These are phyloP conservation scores for Pestalotiopsis sp. DNA, from an alignment of 2,329 filamentous ascomycete species.

Conservation along the genomic window DNA sequence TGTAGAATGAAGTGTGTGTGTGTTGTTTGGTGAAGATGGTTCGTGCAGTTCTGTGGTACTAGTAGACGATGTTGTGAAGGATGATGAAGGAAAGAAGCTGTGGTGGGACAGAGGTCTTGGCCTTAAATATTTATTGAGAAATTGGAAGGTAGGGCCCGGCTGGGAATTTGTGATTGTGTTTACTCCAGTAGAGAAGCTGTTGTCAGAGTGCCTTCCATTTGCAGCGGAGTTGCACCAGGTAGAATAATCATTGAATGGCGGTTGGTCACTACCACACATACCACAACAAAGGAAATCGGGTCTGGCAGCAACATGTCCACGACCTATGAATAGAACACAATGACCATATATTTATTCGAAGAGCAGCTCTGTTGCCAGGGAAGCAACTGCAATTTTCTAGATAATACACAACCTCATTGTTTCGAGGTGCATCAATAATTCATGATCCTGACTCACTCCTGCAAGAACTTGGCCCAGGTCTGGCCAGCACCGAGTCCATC, in stretches of 20 bases:
- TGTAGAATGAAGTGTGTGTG: neutral
- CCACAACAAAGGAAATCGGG: neutral
- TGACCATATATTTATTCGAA: neutral
- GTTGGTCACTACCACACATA: neutral
- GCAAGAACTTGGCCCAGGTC: too few species aligned
- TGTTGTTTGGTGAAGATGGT: neutral
- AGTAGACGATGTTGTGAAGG: neutral
- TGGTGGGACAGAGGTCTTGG: neutral
- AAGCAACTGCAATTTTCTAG: neutral
- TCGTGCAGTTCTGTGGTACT: neutral
- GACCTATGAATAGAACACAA: neutral
- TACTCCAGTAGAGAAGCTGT: neutral
- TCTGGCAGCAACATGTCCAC: neutral
- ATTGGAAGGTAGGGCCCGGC: neutral
- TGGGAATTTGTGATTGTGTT: neutral
- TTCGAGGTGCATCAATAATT: too few species aligned
- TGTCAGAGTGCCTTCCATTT: neutral
- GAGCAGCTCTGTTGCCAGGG: neutral
- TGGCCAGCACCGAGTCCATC: too few species aligned
- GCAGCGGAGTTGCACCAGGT: neutral
- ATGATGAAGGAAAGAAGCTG: neutral
- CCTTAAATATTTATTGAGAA: neutral
- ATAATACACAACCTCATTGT: too few species aligned
- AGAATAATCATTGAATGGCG: neutral
- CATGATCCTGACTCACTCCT: too few species aligned